Conservation (phyloP, 495 filamentous ascomycete genomes). For the Podospora australis region DNA sequence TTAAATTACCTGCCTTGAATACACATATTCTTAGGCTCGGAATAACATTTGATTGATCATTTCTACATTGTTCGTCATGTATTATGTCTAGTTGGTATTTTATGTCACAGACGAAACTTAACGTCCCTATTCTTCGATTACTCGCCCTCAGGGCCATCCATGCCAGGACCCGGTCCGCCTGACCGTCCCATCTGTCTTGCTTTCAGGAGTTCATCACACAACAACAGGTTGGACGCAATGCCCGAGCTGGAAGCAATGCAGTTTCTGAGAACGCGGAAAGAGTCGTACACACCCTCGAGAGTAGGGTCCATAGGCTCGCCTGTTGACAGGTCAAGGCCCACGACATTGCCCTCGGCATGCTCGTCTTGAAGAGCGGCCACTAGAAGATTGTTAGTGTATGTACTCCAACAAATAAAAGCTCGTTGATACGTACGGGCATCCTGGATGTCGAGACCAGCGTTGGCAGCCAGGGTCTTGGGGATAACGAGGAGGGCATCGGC, state of each 20-base stretch:
- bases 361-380: conserved; percentile 85
- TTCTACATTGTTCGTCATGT: conserved; percentile 8
- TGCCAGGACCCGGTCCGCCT: conserved; percentile 46
- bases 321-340: conserved; percentile 77
- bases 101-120: conserved; percentile 18
- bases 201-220: conserved; percentile 97
- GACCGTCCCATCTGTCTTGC: conserved; percentile 81
- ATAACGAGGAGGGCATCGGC: conserved; percentile 90
- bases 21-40: too few relatives aligned
- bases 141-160: conserved; percentile 47
- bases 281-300: conserved; percentile 88
- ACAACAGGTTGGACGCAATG: conserved; percentile 89
- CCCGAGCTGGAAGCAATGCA: conserved; percentile 88
- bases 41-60: conserved; percentile 7
- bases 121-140: too few relatives aligned
- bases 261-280: conserved; percentile 89
- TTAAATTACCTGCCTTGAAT: too few relatives aligned
- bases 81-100: conserved; percentile 24
- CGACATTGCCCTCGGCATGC: conserved; percentile 71
- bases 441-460: conserved; percentile 93
- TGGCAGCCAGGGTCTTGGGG: conserved; percentile 94
- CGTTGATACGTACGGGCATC: conserved; percentile 81
- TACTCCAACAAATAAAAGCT: too few relatives aligned
- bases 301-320: conserved; percentile 96
- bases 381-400: conserved; percentile 28